phyloP scores from a whole-genome alignment of 2,329 filamentous ascomycete genomes.

The Ophiobolus disseminans region DNA sequence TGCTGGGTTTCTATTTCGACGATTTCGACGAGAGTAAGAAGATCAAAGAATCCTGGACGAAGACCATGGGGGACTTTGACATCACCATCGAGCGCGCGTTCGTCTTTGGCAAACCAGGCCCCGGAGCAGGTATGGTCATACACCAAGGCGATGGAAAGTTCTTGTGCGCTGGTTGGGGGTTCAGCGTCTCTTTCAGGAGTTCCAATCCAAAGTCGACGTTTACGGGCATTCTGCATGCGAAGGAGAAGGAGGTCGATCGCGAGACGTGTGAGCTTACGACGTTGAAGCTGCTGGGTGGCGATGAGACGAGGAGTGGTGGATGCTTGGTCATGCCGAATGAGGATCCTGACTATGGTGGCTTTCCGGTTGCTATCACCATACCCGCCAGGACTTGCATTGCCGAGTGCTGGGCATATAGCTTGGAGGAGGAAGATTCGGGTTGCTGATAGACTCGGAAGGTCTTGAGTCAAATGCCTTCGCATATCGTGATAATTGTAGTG shows the following conservation, averaged over 20 bases:
- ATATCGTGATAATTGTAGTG: not conserved
- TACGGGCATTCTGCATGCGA: conserved; percentile 53
- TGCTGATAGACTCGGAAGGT: conserved; percentile 4
- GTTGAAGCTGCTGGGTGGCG: conserved; percentile 51
- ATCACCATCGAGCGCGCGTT: conserved; percentile 54
- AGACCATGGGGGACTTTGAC: conserved; percentile 45
- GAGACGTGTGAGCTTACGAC: conserved; percentile 49
- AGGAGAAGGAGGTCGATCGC: conserved; percentile 52
- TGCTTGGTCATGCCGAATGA: conserved; percentile 64
- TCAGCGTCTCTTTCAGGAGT: conserved; percentile 48
- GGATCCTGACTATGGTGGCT: conserved; percentile 63
- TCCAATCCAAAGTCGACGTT: conserved; percentile 44
- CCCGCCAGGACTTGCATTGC: conserved; percentile 55
- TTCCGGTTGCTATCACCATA: conserved; percentile 63
- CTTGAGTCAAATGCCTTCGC: not conserved
- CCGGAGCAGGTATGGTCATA: conserved; percentile 55
- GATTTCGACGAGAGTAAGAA: conserved; percentile 38
- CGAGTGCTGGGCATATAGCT: conserved; percentile 33
- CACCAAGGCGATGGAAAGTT: conserved; percentile 50
- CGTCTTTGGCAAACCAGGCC: conserved; percentile 54
- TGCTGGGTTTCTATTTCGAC: conserved; percentile 56
- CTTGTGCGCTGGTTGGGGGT: conserved; percentile 56
- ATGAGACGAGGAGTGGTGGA: conserved; percentile 57
- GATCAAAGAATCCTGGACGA: conserved; percentile 39
- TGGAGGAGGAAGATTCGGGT: conserved; percentile 31